phyloP scores from a whole-genome alignment of 2,329 filamentous ascomycete species.

The Aaosphaeria arxii region DNA sequence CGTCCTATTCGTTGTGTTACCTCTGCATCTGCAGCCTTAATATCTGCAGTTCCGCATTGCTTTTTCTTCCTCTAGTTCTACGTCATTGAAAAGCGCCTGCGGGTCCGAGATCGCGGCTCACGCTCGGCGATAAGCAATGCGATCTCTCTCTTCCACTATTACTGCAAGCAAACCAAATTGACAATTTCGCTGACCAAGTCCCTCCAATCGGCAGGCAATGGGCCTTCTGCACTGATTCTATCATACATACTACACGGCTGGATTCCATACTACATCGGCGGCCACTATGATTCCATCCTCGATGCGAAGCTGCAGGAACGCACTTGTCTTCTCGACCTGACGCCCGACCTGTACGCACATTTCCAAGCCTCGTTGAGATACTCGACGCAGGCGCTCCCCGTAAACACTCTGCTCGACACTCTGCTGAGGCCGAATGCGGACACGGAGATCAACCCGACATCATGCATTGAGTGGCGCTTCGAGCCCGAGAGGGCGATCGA shows the following conservation, averaged over 20 bases:
- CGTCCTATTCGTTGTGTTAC: background rate
- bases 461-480: slow-evolving; percentile 54
- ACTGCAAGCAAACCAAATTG: background rate
- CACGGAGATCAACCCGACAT: slow-evolving; percentile 51
- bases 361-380: slow-evolving; percentile 60
- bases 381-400: slow-evolving; percentile 58
- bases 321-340: slow-evolving; percentile 49
- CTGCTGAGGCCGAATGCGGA: slow-evolving; percentile 58
- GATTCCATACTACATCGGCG: slow-evolving; percentile 54
- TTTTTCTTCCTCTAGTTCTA: too few species aligned
- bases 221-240: slow-evolving; percentile 60
- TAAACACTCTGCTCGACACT: slow-evolving; percentile 60
- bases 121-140: too few species aligned
- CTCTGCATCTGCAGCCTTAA: background rate
- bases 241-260: slow-evolving; percentile 63
- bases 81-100: too few species aligned
- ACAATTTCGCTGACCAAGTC: slow-evolving; percentile 19
- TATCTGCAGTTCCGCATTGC: background rate
- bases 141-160: background rate
- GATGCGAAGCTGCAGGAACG: slow-evolving; percentile 52
- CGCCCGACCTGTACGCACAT: slow-evolving; percentile 53
- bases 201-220: slow-evolving; percentile 48
- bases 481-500: slow-evolving; percentile 50
- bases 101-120: too few species aligned
- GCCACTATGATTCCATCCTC: slow-evolving; percentile 57